Conservation (phyloP, 2,329 filamentous ascomycete genomes). For the Xylariaceae sp. region DNA sequence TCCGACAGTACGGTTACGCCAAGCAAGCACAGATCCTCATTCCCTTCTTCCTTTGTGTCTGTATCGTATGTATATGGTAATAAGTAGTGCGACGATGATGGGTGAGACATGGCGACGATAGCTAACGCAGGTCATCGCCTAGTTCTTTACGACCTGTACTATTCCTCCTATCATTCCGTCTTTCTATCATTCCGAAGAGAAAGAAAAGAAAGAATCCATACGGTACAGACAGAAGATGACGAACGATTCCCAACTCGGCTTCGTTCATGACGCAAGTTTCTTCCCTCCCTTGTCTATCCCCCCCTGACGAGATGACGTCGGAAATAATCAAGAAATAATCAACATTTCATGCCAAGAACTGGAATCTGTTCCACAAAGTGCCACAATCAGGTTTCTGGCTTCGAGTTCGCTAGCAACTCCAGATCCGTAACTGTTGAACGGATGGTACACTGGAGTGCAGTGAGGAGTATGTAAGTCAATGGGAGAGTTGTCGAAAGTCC, state of each 20-base stretch:
- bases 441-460: neutral
- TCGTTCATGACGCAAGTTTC: neutral
- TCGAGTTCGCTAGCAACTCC: neutral
- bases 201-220: too few species aligned
- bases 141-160: too few species aligned
- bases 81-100: too few species aligned
- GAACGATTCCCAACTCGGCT: neutral
- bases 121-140: too few species aligned
- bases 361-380: slow-evolving; percentile 1
- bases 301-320: neutral
- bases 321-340: neutral
- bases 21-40: slow-evolving; percentile 19
- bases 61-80: neutral
- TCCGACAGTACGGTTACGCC: slow-evolving; percentile 20
- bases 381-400: neutral
- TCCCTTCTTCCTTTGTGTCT: slow-evolving; percentile 8
- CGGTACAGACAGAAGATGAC: too few species aligned
- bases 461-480: neutral
- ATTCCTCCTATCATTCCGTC: too few species aligned
- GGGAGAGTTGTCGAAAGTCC: neutral
- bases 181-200: too few species aligned
- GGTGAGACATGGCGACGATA: too few species aligned
- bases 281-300: too few species aligned
- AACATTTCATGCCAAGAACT: neutral
- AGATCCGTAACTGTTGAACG: neutral